Conservation (phyloP, 176 grass and related monocot genomes). For the Carex parvula region DNA sequence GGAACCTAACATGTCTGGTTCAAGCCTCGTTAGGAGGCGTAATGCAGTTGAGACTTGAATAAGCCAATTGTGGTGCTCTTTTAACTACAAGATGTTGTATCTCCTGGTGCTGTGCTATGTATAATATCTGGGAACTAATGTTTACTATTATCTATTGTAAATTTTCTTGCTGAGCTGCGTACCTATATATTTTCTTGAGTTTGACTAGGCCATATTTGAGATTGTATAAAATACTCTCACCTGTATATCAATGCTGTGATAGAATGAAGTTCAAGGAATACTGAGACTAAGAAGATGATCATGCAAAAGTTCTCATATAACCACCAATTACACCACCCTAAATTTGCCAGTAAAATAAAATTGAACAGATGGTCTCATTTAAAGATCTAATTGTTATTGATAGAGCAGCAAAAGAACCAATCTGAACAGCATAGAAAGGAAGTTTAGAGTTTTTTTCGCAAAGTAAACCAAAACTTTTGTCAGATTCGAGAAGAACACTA, state of each 20-base stretch:
- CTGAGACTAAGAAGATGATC: not conserved
- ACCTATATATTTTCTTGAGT: not conserved
- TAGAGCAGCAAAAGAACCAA: not conserved
- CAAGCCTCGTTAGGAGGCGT: conserved; percentile 12
- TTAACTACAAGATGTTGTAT: not conserved
- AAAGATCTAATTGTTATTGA: not conserved
- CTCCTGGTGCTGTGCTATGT: not conserved
- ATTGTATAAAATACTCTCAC: not conserved
- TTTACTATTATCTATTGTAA: not conserved
- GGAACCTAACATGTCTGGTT: not conserved
- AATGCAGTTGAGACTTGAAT: not conserved
- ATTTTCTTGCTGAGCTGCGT: not conserved
- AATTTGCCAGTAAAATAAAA: not conserved
- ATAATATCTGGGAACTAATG: not conserved
- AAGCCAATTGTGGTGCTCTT: not conserved
- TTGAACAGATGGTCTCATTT: not conserved
- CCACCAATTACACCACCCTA: not conserved
- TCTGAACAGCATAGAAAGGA: not conserved
- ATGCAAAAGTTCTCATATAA: not conserved
- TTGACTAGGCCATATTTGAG: not conserved
- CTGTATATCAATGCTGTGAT: not conserved
- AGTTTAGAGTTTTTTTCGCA: not conserved
- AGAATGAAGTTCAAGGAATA: not conserved
- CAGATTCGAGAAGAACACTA: not conserved
- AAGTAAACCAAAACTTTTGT: not conserved